phyloP scores from a whole-genome alignment of 139 green algal species.

The Auxenochlorella pyrenoidosa region DNA sequence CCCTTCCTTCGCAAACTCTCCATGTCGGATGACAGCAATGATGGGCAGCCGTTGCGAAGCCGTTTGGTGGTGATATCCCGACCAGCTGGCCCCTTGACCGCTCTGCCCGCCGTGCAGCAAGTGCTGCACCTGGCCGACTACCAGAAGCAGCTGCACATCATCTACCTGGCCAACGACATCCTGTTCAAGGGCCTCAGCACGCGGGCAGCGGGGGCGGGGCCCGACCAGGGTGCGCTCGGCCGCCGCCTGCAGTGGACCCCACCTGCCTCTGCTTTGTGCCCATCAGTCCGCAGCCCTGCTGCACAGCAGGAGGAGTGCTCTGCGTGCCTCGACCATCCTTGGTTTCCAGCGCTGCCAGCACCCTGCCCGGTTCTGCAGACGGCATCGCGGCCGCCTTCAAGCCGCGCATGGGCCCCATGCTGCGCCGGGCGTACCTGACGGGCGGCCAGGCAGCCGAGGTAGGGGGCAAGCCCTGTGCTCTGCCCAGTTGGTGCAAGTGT shows the following conservation, averaged over 20 bases:
- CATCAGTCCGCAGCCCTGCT: neutral
- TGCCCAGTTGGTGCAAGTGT: too few species aligned
- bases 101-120: conserved; percentile 8
- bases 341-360: too few species aligned
- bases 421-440: conserved; percentile 20
- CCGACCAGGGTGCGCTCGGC: conserved; percentile 3
- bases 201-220: conserved; percentile 20
- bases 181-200: conserved; percentile 72
- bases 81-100: neutral
- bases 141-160: conserved; percentile 78
- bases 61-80: too few species aligned
- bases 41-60: too few species aligned
- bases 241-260: neutral
- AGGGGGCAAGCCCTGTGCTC: neutral
- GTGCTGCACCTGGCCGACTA: conserved; percentile 42
- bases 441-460: conserved; percentile 31
- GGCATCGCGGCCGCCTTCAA: conserved; percentile 36
- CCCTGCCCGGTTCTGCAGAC: too few species aligned
- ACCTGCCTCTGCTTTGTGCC: neutral
- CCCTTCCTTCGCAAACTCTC: neutral
- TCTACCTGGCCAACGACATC: conserved; percentile 94
- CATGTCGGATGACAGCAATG: too few species aligned
- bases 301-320: too few species aligned
- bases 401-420: conserved; percentile 47
- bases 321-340: too few species aligned